Base-by-base conservation (phyloP, 768 basidiomycete species). In the Rossbeevera mucosa region DNA sequence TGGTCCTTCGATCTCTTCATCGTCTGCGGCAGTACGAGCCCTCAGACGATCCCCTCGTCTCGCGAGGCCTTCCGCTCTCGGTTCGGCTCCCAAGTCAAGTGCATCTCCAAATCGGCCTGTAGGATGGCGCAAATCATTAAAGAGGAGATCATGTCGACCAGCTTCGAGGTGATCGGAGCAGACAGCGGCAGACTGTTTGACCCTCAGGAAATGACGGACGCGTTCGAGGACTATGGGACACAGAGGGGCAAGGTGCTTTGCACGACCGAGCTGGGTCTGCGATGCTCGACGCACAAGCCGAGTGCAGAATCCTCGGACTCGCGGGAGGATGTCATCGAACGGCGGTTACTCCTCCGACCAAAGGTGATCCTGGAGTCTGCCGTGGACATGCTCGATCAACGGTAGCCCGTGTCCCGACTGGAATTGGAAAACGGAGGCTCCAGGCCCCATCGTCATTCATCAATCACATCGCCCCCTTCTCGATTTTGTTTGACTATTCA, bases 351-450 rank as follows among this genome's bases (percentile, higher is more conserved):
- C 46, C 70, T 89, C 52, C 75, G 75, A 62, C 86, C 88, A n/a
- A 89, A 86, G 65, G 86, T 89, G 3, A 80, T 90, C 36, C 68
- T 89, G 51, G 86, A 89, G 62, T 82, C 82, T n/a, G 84, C 86
- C 12, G 71, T 77, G 55, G 74, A 80, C 44, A 72, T 78, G 58
- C 68, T 79, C 43, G 74, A 75, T 46, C 71, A 68, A 45, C 69
- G 65, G 22, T 70, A 44, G 53, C 22, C 5, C 28, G 30, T 40
- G 30, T 14, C 57, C 28, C 20, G 9, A 7, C 40, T n/a, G 7
- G 18, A 36, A 33, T 50, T 30, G 28, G 25, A 28, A 47, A 46
- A 45, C 14, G 12, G 5, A 5, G 7, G 20, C 40, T 12, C 20
- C 5, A 20, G 12, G 18, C 20, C 40, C 29, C 6, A 3, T 31